Percentiles rank a stretch among this genome's conserved stretches.
These are phyloP conservation scores for Alternaria longipes DNA, from an alignment of 2,329 filamentous ascomycete species.

Conservation along the genomic window DNA sequence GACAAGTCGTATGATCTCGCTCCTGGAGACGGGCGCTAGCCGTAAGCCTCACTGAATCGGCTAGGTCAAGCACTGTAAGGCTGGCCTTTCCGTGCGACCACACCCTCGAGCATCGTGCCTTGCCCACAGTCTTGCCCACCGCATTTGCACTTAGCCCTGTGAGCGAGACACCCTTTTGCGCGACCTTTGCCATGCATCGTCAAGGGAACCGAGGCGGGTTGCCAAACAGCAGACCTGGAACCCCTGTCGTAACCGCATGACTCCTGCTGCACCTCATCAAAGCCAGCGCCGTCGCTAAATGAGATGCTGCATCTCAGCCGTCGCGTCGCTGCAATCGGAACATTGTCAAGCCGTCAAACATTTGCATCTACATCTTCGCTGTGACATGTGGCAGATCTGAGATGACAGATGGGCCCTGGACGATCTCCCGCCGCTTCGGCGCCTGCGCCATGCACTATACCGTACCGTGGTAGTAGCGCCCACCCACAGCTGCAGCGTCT, in stretches of 20 bases:
- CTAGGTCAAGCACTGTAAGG: neutral
- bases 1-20: constrained; percentile 21
- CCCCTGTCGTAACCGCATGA: constrained; percentile 11
- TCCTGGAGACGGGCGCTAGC: constrained; percentile 8
- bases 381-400: constrained; percentile 3
- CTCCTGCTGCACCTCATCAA: constrained; percentile 10
- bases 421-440: constrained; percentile 9
- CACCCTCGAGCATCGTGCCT: neutral
- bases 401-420: constrained; percentile 7
- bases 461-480: constrained; percentile 9
- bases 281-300: constrained; percentile 1
- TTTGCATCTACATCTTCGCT: neutral
- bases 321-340: neutral
- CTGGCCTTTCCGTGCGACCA: neutral
- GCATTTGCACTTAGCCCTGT: neutral
- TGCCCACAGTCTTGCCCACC: neutral
- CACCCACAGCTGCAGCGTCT: constrained; percentile 2
- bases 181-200: neutral
- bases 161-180: neutral
- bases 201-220: neutral
- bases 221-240: neutral
- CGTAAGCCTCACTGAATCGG: constrained; percentile 1
- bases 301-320: neutral
- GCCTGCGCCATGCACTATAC: constrained; percentile 1
- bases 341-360: neutral